phyloP scores from a whole-genome alignment of 2,329 filamentous ascomycete genomes.

The Reticulascus tulasneorum region DNA sequence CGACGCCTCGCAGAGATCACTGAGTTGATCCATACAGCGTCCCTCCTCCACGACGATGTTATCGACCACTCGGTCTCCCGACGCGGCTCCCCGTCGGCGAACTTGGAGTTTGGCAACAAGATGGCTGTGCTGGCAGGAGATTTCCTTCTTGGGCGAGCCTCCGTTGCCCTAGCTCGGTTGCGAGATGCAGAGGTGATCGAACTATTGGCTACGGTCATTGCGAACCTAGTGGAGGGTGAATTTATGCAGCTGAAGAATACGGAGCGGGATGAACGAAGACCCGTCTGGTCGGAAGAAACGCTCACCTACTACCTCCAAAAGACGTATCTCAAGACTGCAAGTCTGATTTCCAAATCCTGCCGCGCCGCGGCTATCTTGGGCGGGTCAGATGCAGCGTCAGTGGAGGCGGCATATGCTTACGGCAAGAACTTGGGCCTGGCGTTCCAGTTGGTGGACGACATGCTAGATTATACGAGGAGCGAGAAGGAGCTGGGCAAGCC shows the following conservation, averaged over 20 bases:
- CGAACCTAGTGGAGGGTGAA: constrained; percentile 95
- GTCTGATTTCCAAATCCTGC: constrained; percentile 93
- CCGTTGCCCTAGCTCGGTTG: constrained; percentile 84
- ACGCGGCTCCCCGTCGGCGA: constrained; percentile 81
- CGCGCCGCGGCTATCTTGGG: constrained; percentile 85
- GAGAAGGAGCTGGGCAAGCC: constrained; percentile 88
- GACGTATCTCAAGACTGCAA: constrained; percentile 96
- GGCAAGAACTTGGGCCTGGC: constrained; percentile 91
- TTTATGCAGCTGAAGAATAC: constrained; percentile 99
- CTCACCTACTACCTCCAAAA: constrained; percentile 95
- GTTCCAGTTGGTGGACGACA: constrained; percentile 96
- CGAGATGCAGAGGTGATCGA: constrained; percentile 93
- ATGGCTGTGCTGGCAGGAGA: constrained; percentile 98
- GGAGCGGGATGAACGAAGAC: constrained; percentile 77
- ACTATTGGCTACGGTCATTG: constrained; percentile 90
- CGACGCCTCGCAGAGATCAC: constrained; percentile 92
- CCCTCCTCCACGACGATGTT: constrained; percentile 94
- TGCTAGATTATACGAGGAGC: constrained; percentile 92
- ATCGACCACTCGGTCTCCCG: constrained; percentile 89
- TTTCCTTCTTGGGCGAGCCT: constrained; percentile 88
- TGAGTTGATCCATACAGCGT: constrained; percentile 95
- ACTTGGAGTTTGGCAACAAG: constrained; percentile 96
- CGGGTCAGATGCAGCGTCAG: constrained; percentile 68
- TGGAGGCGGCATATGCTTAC: constrained; percentile 88
- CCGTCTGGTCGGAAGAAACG: constrained; percentile 82